A percentile compares a stretch with the other conserved stretches of the same genome.
phyloP scores from a whole-genome alignment of 768 basidiomycete species.

The Auriscalpium microsporum region DNA sequence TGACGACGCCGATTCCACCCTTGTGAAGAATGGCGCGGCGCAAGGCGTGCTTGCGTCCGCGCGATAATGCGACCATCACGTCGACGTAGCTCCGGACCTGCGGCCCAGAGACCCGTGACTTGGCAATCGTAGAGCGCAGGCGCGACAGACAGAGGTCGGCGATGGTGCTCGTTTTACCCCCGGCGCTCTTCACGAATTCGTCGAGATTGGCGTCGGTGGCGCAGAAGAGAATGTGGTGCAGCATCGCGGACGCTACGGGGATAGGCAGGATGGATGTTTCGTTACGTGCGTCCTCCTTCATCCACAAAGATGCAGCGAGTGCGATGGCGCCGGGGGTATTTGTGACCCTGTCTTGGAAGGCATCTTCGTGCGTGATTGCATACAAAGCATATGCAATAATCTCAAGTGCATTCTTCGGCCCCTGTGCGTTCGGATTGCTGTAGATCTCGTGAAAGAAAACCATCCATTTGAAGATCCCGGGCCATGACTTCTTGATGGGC shows the following conservation, averaged over 20 bases:
- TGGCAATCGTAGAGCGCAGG: slow-evolving; percentile 18
- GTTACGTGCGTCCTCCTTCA: slow-evolving; percentile 23
- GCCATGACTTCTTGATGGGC: slow-evolving; percentile 24
- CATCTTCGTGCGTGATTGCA: slow-evolving; percentile 21
- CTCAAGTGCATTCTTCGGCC: slow-evolving; percentile 20
- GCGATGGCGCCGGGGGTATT: slow-evolving; percentile 26
- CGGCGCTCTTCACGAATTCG: slow-evolving; percentile 22
- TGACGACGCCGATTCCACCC: slow-evolving; percentile 23
- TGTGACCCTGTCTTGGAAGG: slow-evolving; percentile 22
- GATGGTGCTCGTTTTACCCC: slow-evolving; percentile 21
- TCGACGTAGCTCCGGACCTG: slow-evolving; percentile 22
- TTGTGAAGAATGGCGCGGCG: slow-evolving; percentile 26
- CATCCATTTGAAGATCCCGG: slow-evolving; percentile 30
- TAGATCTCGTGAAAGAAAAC: slow-evolving; percentile 24
- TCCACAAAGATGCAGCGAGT: slow-evolving; percentile 28
- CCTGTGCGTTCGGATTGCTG: slow-evolving; percentile 14
- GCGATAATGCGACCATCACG: slow-evolving; percentile 26
- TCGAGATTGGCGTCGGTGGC: slow-evolving; percentile 18
- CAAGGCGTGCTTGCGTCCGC: slow-evolving; percentile 21
- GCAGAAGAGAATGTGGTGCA: slow-evolving; percentile 23
- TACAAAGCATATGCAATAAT: slow-evolving; percentile 24
- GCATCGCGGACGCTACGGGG: slow-evolving; percentile 23
- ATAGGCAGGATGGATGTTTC: slow-evolving; percentile 15
- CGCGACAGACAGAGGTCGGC: slow-evolving; percentile 24
- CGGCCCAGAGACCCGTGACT: slow-evolving; percentile 12